Evolutionary conservation across 2,329 filamentous ascomycete species (phyloP).

Genomic region (Phialophora expanda): DNA sequence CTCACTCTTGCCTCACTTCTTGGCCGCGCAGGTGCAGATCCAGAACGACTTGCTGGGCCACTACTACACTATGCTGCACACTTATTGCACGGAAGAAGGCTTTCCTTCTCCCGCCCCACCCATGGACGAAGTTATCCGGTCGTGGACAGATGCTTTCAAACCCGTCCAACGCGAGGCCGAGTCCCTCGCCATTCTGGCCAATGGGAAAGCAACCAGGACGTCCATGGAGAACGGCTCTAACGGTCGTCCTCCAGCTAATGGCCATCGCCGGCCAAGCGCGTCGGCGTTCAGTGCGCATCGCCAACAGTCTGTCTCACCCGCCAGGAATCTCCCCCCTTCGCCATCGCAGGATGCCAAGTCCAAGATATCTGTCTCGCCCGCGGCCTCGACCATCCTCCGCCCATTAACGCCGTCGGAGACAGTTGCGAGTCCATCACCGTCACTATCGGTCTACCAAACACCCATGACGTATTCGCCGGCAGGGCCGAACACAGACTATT

Average conservation of each 20-base stretch:
- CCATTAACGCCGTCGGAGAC: constrained; percentile 38
- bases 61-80: constrained; percentile 77
- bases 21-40: constrained; percentile 72
- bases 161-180: constrained; percentile 71
- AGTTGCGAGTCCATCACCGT: constrained; percentile 36
- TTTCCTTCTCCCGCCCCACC: constrained; percentile 75
- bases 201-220: constrained; percentile 69
- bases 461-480: constrained; percentile 46
- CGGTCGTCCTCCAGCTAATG: constrained; percentile 44
- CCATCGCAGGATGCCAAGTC: constrained; percentile 44
- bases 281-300: constrained; percentile 40
- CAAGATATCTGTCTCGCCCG: constrained; percentile 42
- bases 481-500: constrained; percentile 54
- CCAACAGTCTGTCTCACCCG: constrained; percentile 43
- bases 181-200: constrained; percentile 65
- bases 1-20: constrained; percentile 73
- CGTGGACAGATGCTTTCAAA: constrained; percentile 68
- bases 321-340: constrained; percentile 41
- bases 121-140: constrained; percentile 71
- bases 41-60: constrained; percentile 78
- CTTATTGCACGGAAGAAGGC: constrained; percentile 70
- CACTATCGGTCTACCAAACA: constrained; percentile 41
- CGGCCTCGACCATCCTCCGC: constrained; percentile 42
- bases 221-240: constrained; percentile 57
- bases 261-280: constrained; percentile 48